Base-by-base conservation (phyloP, 2,329 filamentous ascomycete species). In the Teratosphaeria epicoccoides region DNA sequence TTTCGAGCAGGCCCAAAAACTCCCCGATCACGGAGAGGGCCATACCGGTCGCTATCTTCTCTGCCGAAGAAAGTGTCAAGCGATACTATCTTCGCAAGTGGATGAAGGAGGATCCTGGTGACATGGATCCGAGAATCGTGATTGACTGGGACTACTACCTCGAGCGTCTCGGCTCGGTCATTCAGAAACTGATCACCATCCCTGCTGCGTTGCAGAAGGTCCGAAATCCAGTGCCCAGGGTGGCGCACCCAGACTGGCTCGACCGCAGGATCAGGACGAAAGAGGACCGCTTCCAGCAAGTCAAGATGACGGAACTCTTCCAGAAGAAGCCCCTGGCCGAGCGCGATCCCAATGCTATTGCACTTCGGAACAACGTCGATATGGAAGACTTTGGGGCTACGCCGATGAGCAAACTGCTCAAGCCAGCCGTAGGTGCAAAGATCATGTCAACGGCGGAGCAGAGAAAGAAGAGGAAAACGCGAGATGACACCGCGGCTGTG, bases 161-260 rank as follows among this genome's bases (percentile, higher is more conserved):
- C 1, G 94, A 98, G 64, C 88, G 93, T 72, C 76, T 99, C 20
- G 91, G 90, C 0, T 97, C 91, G 0, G 93, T 98, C 51, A 94
- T 99, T 49, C 93, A 99, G 71, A 99, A 99, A 69, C 80, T 99
- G 51, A 95, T 99, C 66, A 98, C 94, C 1, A 99, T 99, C 59
- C 93, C 93, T 2, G 94, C 93, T 14, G 93, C 94, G 2, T 76
- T 98, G 48, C 93, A 98, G 67, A 97, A 95, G 70, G 79, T 98
- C 51, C 81, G 84, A 50, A 99, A 99, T 63, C 93, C 93, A 0
- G 91, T 97, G 1, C 94, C 93, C 12, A 79, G 94, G 58, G 88
- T 99, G 11, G 78, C 87, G 6, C 94, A 98, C 70, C 93, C 93
- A 0, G 94, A 98, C 50, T 99, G 93, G 93, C 78, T 99, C 28